phyloP scores from a whole-genome alignment of 306 rosid genomes.

The Ormosia semicastrata region DNA sequence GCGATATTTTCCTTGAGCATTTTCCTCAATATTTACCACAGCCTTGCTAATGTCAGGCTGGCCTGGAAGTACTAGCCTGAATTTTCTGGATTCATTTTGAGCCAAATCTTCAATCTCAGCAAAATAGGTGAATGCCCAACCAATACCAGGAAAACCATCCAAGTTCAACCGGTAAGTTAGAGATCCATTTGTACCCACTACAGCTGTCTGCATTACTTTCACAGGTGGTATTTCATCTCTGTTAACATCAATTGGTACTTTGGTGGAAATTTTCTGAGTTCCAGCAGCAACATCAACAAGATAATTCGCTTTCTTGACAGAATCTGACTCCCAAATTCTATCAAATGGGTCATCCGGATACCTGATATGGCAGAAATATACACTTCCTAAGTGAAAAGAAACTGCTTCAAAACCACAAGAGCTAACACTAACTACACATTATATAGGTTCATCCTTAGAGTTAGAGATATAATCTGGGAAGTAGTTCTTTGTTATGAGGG shows the following conservation, averaged over 20 bases:
- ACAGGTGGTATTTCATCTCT: slow-evolving; percentile 73
- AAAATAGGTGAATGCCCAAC: slow-evolving; percentile 85
- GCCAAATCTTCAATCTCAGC: slow-evolving; percentile 93
- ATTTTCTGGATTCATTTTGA: slow-evolving; percentile 71
- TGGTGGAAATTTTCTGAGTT: slow-evolving; percentile 75
- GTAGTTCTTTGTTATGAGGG: neutral
- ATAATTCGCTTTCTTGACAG: slow-evolving; percentile 88
- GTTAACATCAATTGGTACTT: slow-evolving; percentile 58
- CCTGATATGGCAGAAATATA: slow-evolving; percentile 52
- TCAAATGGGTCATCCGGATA: slow-evolving; percentile 97
- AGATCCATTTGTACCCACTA: slow-evolving; percentile 84
- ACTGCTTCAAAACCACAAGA: slow-evolving; percentile 6
- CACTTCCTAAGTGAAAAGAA: neutral
- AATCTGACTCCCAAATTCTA: slow-evolving; percentile 93
- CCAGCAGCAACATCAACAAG: slow-evolving; percentile 93
- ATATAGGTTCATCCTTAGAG: neutral
- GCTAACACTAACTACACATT: neutral
- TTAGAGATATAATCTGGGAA: neutral
- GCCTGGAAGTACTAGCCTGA: slow-evolving; percentile 84
- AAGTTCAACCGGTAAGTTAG: slow-evolving; percentile 83
- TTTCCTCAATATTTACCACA: slow-evolving; percentile 87
- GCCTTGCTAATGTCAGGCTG: slow-evolving; percentile 67
- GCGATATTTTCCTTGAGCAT: slow-evolving; percentile 84
- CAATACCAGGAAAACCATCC: slow-evolving; percentile 87
- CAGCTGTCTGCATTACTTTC: slow-evolving; percentile 97